Conservation (phyloP, 345 rosid genomes). For the Clausena lansium region DNA sequence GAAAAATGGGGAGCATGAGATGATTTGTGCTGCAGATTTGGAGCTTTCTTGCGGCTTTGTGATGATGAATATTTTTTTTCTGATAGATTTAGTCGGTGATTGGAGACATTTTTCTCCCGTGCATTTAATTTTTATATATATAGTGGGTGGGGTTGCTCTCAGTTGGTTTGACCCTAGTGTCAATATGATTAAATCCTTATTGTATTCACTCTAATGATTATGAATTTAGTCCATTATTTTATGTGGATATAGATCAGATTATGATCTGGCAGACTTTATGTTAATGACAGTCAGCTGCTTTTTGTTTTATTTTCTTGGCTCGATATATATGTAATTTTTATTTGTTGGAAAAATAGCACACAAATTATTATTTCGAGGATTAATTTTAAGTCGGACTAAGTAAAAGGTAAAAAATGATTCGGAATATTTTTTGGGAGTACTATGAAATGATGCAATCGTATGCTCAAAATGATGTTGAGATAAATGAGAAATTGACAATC, state of each 20-base stretch:
- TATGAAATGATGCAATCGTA: no score
- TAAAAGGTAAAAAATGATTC: no score
- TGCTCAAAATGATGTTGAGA: no score
- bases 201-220: neutral
- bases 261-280: neutral
- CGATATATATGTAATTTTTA: neutral
- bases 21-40: neutral
- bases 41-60: neutral
- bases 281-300: neutral
- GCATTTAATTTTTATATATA: neutral
- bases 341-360: no score
- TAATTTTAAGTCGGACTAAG: no score
- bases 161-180: constrained; percentile 27
- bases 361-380: no score
- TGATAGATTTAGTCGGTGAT: neutral
- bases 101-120: neutral
- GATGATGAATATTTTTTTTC: neutral
- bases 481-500: no score
- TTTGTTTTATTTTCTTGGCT: neutral
- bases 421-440: no score
- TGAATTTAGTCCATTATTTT: neutral
- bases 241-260: neutral
- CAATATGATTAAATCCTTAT: no score
- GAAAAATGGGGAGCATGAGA: neutral
- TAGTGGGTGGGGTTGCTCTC: constrained; percentile 10